Evolutionary conservation across 805 yeast genomes (phyloP).

Genomic region (Wickerhamiella australiensis): DNA sequence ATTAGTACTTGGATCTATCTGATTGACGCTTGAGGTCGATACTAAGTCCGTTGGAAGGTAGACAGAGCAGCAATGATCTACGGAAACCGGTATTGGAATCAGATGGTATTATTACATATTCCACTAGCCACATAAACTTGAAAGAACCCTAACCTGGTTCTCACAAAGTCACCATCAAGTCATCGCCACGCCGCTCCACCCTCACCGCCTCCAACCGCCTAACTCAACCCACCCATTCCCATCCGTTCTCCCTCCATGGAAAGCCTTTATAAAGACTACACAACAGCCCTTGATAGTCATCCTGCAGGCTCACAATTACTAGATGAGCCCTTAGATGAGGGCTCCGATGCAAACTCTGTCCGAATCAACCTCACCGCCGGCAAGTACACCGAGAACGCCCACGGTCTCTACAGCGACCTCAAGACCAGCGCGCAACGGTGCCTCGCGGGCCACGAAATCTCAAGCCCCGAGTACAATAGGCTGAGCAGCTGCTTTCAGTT

Average conservation of each 20-base stretch:
- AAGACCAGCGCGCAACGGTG: not conserved
- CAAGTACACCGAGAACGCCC: slow-evolving; percentile 9
- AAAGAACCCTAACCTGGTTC: too few relatives aligned
- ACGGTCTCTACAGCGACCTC: slow-evolving; percentile 11
- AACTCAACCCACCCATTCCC: not conserved
- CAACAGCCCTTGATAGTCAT: slow-evolving; percentile 11
- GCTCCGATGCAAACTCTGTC: not conserved
- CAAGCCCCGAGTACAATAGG: slow-evolving; percentile 23
- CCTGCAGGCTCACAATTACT: slow-evolving; percentile 9
- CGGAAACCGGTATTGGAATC: too few relatives aligned
- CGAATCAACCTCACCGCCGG: slow-evolving; percentile 2
- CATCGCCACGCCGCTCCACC: too few relatives aligned
- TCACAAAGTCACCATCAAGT: too few relatives aligned
- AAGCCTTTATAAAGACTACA: slow-evolving; percentile 6
- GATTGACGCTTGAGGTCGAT: too few relatives aligned
- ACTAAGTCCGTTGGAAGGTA: too few relatives aligned
- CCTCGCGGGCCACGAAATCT: slow-evolving; percentile 17
- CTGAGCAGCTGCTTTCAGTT: slow-evolving; percentile 25
- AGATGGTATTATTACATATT: too few relatives aligned
- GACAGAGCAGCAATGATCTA: too few relatives aligned
- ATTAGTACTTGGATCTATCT: too few relatives aligned
- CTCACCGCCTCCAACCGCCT: not conserved
- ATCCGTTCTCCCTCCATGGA: not conserved
- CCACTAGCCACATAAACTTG: too few relatives aligned
- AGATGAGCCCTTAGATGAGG: slow-evolving; percentile 6